Percentiles rank a stretch among this genome's conserved stretches.
Evolutionary conservation across 768 basidiomycete genomes (phyloP).

Genomic region (Auriscalpium orientale): DNA sequence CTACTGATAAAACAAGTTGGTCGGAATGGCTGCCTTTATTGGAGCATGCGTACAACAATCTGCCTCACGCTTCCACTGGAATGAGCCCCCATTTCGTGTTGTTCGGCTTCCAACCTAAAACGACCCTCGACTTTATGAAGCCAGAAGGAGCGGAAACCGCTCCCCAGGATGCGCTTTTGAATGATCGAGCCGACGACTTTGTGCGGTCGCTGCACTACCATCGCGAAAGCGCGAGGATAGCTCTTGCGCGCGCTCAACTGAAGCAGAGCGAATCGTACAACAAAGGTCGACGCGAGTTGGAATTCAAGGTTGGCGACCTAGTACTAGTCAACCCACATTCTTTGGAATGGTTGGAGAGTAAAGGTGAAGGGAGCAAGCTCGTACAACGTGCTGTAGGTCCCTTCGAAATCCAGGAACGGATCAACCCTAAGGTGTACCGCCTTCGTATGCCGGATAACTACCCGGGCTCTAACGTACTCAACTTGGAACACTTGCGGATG

Average conservation of each 20-base stretch:
- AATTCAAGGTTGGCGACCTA: conserved; percentile 18
- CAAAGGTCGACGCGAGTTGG: conserved; percentile 2
- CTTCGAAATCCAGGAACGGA: conserved; percentile 17
- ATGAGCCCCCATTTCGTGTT: conserved; percentile 14
- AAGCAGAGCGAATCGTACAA: conserved; percentile 13
- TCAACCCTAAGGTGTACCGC: conserved; percentile 18
- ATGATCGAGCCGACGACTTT: not conserved
- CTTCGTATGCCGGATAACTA: conserved; percentile 15
- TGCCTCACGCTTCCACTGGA: conserved; percentile 6
- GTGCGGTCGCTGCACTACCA: not conserved
- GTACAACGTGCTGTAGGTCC: conserved; percentile 17
- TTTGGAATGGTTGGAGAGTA: conserved; percentile 9
- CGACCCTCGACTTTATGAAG: not conserved
- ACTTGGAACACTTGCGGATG: conserved; percentile 17
- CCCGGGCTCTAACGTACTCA: conserved; percentile 17
- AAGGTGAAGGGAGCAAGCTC: conserved; percentile 18
- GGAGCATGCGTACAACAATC: conserved; percentile 12
- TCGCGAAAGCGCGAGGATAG: conserved; percentile 4
- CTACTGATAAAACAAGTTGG: not conserved
- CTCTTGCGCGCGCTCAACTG: conserved; percentile 14
- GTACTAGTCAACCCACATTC: conserved; percentile 18
- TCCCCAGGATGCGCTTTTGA: too few relatives aligned
- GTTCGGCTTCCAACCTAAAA: conserved; percentile 10
- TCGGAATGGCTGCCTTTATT: not conserved
- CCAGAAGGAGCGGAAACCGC: not conserved